phyloP scores from a whole-genome alignment of 2,329 filamentous ascomycete species.

The Tricladium varicosporioides region DNA sequence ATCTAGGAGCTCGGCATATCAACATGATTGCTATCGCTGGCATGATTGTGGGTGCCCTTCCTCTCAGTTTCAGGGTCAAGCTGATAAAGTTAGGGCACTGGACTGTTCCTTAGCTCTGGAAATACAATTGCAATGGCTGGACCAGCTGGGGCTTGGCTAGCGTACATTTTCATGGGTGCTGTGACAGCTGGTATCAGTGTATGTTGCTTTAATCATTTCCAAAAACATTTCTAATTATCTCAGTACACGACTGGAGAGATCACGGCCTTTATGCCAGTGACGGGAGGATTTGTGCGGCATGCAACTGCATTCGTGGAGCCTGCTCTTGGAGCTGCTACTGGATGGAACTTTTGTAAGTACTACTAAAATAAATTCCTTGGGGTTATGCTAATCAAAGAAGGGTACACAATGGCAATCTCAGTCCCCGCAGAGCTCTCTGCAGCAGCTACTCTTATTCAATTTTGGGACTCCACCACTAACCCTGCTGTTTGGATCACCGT shows the following conservation, averaged over 20 bases:
- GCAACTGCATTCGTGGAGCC: conserved; percentile 36
- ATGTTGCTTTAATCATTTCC: conserved; percentile 38
- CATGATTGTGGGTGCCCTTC: conserved; percentile 60
- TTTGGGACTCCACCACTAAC: conserved; percentile 4
- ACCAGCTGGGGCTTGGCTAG: conserved; percentile 42
- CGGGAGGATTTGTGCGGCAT: conserved; percentile 35
- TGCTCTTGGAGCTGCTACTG: conserved; percentile 25
- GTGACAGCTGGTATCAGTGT: conserved; percentile 49
- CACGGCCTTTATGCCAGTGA: conserved; percentile 21
- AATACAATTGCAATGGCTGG: conserved; percentile 45
- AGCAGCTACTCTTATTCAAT: conserved; percentile 1
- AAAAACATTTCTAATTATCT: conserved; percentile 32
- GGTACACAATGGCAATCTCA: conserved; percentile 1
- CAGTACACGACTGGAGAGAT: conserved; percentile 31
- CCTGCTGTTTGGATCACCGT: conserved; percentile 34
- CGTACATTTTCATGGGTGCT: conserved; percentile 47
- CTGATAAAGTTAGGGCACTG: conserved; percentile 39
- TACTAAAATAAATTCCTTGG: conserved; percentile 22
- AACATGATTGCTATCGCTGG: conserved; percentile 70
- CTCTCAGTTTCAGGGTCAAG: conserved; percentile 45
- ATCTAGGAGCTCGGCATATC: conserved; percentile 49
- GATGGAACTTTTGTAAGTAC: conserved; percentile 35
- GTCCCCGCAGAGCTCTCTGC: conserved; percentile 3
- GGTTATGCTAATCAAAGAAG: conserved; percentile 24
- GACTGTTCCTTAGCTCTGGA: conserved; percentile 51